Evolutionary conservation across 495 filamentous ascomycete species (phyloP), one percentile per base, ranked within the genome.

Genomic region (Aspergillus hancockii): DNA sequence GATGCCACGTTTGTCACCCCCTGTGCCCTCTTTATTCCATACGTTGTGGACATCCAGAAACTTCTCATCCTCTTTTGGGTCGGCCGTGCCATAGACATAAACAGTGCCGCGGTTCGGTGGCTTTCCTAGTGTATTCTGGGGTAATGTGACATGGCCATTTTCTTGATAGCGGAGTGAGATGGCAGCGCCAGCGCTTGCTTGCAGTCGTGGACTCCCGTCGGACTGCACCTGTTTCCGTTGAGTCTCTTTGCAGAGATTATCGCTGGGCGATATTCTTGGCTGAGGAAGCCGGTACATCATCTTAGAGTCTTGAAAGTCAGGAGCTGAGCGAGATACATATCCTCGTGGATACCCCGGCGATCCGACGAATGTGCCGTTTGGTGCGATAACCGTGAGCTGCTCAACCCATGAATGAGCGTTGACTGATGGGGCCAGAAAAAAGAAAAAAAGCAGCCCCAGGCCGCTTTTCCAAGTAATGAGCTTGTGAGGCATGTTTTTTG

Each of bases 121-220:
- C 68, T 91, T 90, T 14, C 79, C 79, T 0, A 67, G 68, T 23
- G 84, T 81, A 47, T 81, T 81, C 28, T 79, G 66, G 7, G 88
- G 84, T 0, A 86, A 75, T 1, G 86, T 90, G 56, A 94, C 89
- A 72, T 97, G 93, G 16, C 93, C 93, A 66, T 97, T 97, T 63
- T 97, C 93, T 51, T 83, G 79, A 71, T 91, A 94, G 19, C 82
- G 78, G 54, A 96, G 72, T 21, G 92, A 89, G 52, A 95, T 79
- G 41, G 81, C 81, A 57, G 84, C 82, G 32, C 91, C 89, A 8
- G 89, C 78, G 21, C 80, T 75, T 22, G 88, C 90, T 57, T 85
- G 69, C 13, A 95, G 81, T 61, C 83, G 82, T 3, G 86, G 85
- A 58, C 79, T 87, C 10, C 79, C 76, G 4, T 72, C 63, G 18